Base-by-base conservation (phyloP, 306 rosid species). In the Cucurbita ficifolia region DNA sequence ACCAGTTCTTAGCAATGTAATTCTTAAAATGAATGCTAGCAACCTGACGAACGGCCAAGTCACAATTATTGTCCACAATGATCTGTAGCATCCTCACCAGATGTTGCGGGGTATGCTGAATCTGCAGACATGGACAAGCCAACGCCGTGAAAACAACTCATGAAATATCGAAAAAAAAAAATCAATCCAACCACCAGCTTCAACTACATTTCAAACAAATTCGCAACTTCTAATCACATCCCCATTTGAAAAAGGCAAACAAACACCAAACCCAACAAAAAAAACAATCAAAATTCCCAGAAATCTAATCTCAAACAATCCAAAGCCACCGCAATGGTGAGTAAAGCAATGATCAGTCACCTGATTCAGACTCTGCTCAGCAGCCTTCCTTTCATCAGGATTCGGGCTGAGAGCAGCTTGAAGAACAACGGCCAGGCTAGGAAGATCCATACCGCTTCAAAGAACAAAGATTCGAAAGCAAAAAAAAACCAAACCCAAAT, bases 1-100 rank as follows among this genome's bases (percentile, higher is more conserved):
- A 88, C 99, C 99, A 95, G 79, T 95, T 82, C 79, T 91, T 95
- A 1, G 87, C 97, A 75, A 89, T 86, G 72, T 91, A 95, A 78
- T 95, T 95, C 86, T 95, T 95, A 76, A 95, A 95, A 81, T 95
- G 99, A 80, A 95, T 95, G 76, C 99, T 95, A 29, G 96, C 99
- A 62, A 82, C 92, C 85, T 95, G 99, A 54, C 99, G 86, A 22
- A 95, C 99, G 11, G 87, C 90, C 87, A 91, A 84, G 76, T 89
- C 96, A 57, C 88, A 82, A 77, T 82, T 89, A 73, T 79, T 83
- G 79, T 91, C 99, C 61, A 95, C 99, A 45, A 91, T 87, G 78
- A 95, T 91, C 72, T 91, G 96, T 81, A 95, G 70, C 80, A 95
- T 59, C 78, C 96, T 91, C 80, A 91, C 96, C 75, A 95, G 87